Percentiles rank a stretch among this genome's conserved stretches.
Evolutionary conservation across 345 rosid genomes (phyloP).

Genomic region (Raphanus raphanistrum): DNA sequence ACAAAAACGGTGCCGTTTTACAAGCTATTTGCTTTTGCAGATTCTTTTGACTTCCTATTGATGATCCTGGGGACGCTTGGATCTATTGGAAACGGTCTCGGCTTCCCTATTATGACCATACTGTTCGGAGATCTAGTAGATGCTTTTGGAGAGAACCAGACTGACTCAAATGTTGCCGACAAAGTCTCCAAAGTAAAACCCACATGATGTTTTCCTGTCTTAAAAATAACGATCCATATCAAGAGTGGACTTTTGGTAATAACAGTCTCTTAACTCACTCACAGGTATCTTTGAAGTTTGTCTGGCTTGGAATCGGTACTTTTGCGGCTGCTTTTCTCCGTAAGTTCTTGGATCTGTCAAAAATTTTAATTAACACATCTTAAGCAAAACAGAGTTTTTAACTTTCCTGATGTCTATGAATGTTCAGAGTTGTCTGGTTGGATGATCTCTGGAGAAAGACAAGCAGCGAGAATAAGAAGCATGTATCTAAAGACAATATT

Average conservation of each 20-base stretch:
- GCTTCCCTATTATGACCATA: slow-evolving; percentile 75
- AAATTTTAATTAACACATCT: background rate
- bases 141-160: slow-evolving; percentile 71
- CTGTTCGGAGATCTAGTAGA: slow-evolving; percentile 65
- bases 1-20: slow-evolving; percentile 59
- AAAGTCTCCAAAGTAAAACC: slow-evolving; percentile 59
- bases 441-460: slow-evolving; percentile 92
- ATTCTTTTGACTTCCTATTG: slow-evolving; percentile 55
- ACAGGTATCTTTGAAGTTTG: slow-evolving; percentile 72
- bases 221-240: background rate
- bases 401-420: slow-evolving; percentile 14
- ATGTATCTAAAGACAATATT: slow-evolving; percentile 71
- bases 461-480: slow-evolving; percentile 69
- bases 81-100: slow-evolving; percentile 66
- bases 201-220: slow-evolving; percentile 3
- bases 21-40: slow-evolving; percentile 79
- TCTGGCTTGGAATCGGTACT: slow-evolving; percentile 71
- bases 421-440: slow-evolving; percentile 75
- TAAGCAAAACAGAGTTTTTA: background rate
- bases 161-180: slow-evolving; percentile 32
- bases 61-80: slow-evolving; percentile 74
- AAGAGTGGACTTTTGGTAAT: background rate
- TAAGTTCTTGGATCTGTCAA: slow-evolving; percentile 42
- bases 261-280: slow-evolving; percentile 3
- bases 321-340: slow-evolving; percentile 71